A percentile compares a stretch with the other conserved stretches of the same genome.
These are phyloP conservation scores for Teratosphaeria pseudoeucalypti DNA, from an alignment of 2,329 filamentous ascomycete genomes.

Conservation along the genomic window DNA sequence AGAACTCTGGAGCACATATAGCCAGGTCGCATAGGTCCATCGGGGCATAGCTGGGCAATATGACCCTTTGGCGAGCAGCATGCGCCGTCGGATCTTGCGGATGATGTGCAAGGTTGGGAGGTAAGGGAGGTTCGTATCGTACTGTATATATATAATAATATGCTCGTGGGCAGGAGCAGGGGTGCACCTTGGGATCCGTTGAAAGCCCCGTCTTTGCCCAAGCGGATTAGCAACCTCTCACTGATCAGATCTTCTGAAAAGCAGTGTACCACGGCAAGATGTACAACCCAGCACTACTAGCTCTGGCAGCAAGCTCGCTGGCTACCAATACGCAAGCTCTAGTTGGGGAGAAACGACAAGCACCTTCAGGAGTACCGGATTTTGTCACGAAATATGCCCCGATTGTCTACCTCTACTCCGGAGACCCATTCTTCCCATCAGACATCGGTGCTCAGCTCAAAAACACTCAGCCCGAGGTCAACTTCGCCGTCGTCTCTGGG, in stretches of 20 bases:
- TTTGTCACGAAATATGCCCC: constrained; percentile 29
- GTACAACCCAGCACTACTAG: neutral
- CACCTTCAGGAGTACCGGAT: constrained; percentile 10
- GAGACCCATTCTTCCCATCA: constrained; percentile 34
- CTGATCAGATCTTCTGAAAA: neutral
- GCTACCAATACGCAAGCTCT: neutral
- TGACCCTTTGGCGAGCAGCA: neutral
- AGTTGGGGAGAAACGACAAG: neutral
- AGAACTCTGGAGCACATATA: neutral
- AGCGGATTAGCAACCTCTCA: no score
- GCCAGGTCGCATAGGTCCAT: neutral
- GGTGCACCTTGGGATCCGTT: neutral
- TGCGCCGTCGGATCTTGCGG: neutral
- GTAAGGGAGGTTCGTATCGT: neutral
- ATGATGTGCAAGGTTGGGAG: neutral
- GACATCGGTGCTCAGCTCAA: constrained; percentile 33
- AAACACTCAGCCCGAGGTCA: constrained; percentile 30
- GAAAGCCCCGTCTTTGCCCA: neutral
- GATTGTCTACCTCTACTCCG: constrained; percentile 34
- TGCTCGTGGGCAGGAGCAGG: neutral
- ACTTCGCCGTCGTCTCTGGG: constrained; percentile 24
- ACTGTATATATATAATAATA: neutral
- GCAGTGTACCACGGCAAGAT: neutral
- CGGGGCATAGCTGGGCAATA: neutral
- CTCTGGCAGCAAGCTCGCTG: neutral